Evolutionary conservation across 1,139 yeast genomes (phyloP), one percentile per base, ranked within the genome.

Genomic region (Wickerhamomyces sp.): DNA sequence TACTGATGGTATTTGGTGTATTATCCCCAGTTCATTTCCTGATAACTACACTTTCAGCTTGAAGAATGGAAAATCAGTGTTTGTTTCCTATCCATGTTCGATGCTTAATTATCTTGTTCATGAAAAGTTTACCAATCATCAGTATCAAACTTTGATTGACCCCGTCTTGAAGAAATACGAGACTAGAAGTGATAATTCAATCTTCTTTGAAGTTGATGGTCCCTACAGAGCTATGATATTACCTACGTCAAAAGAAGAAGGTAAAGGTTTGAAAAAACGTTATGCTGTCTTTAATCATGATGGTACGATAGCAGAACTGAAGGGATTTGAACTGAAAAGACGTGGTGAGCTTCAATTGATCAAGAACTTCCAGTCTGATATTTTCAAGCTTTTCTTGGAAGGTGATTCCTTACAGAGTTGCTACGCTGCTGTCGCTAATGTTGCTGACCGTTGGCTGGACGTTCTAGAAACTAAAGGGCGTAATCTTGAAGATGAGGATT

Each of bases 1-100:
- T 63, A 94, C 99, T 0, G 99, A 94, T 72, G 99, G 99, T 70
- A 94, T 94, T 58, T 94, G 99, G 99, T 94, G 99, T 75, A 92
- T 90, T 49, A 67, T 94, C 37, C 98, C 99, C 1, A 74, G 77
- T 35, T 76, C 96, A 1, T 94, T 94, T 58, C 99, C 99, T 0
- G 98, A 92, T 55, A 86, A 89, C 51, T 89, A 73, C 59, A 70
- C 71, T 21, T 78, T 94, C 56, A 74, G 77, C 46, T 62, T 86
- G 49, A 76, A 78, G 48, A 81, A 83, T 55, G 98, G 97, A 5
- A 87, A 87, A 56, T 80, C 76, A 42, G 64, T 88, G 8, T 73
- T 76, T 37, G 70, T 90, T 39, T 94, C 96, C 18, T 94, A 92
- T 59, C 97, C 98, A 1, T 90, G 98, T 61, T 87, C 95, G 3